A percentile compares a stretch with the other conserved stretches of the same genome.
Conservation (phyloP, 2,329 filamentous ascomycete species). For the Penicillium sp. region DNA sequence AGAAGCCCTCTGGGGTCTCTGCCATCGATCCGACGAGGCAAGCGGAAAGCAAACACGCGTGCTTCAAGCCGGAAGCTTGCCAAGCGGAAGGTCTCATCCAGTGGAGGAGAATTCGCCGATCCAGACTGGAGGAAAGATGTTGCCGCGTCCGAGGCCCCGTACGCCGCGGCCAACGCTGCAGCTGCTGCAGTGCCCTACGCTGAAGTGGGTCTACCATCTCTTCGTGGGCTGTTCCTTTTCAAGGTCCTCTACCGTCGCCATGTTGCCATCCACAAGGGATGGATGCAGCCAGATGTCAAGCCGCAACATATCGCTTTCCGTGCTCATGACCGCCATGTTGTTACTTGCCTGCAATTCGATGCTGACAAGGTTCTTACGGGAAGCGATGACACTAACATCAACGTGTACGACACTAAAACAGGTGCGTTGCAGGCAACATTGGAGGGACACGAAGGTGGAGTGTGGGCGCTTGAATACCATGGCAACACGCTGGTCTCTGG, state of each 20-base stretch:
- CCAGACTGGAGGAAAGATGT: conserved; percentile 48
- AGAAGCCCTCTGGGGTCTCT: conserved; percentile 21
- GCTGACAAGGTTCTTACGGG: conserved; percentile 97
- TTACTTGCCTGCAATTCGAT: conserved; percentile 96
- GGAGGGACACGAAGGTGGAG: conserved; percentile 91
- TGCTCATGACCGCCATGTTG: conserved; percentile 94
- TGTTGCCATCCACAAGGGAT: conserved; percentile 83
- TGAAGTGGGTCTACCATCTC: conserved; percentile 70
- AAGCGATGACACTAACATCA: conserved; percentile 95
- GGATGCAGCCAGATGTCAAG: conserved; percentile 80
- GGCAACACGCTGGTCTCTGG: conserved; percentile 94
- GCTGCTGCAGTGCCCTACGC: conserved; percentile 77
- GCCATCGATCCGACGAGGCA: conserved; percentile 37
- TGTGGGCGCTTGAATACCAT: conserved; percentile 96
- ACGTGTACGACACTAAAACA: conserved; percentile 96
- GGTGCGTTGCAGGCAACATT: conserved; percentile 79
- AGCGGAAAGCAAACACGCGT: conserved; percentile 50
- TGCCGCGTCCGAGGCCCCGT: conserved; percentile 70
- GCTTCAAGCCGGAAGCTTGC: conserved; percentile 52
- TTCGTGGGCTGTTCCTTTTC: conserved; percentile 85
- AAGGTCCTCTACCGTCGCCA: conserved; percentile 95
- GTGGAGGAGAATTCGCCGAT: conserved; percentile 41
- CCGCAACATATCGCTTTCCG: conserved; percentile 92
- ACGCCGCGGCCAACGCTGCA: conserved; percentile 81
- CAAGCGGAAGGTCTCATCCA: conserved; percentile 54